These are phyloP conservation scores for Penicillium expansum DNA, from an alignment of 2,329 filamentous ascomycete genomes.

Conservation along the genomic window DNA sequence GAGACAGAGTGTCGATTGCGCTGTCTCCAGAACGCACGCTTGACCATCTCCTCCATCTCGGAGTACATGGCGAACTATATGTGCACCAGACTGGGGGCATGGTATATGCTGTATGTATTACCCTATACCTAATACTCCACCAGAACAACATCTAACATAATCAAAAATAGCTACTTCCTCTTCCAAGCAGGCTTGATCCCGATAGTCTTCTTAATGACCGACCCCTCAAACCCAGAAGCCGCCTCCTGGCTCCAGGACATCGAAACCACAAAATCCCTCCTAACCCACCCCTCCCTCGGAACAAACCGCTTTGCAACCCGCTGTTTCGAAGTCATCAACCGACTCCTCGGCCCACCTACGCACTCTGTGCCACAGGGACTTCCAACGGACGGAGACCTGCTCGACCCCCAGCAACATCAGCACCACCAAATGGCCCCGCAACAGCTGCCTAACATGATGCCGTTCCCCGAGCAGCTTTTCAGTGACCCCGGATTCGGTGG, in stretches of 20 bases:
- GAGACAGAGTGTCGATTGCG: conserved; percentile 40
- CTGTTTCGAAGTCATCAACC: conserved; percentile 41
- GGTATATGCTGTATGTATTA: conserved; percentile 43
- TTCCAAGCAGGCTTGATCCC: conserved; percentile 48
- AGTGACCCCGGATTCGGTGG: conserved; percentile 34
- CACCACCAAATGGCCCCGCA: conserved; percentile 16
- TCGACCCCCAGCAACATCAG: conserved; percentile 9
- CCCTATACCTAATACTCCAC: neutral
- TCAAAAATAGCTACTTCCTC: conserved; percentile 40
- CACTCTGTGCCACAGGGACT: neutral
- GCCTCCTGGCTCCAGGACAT: conserved; percentile 40
- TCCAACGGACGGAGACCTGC: neutral
- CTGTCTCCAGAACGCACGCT: conserved; percentile 42
- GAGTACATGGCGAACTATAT: conserved; percentile 42
- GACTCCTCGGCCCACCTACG: conserved; percentile 36
- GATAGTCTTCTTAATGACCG: conserved; percentile 45
- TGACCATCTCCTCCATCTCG: conserved; percentile 43
- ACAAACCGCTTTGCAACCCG: conserved; percentile 41
- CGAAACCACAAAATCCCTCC: conserved; percentile 41
- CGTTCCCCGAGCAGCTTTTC: conserved; percentile 40
- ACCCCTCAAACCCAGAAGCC: conserved; percentile 38
- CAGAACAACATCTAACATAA: neutral
- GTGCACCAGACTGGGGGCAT: conserved; percentile 42
- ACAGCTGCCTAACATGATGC: conserved; percentile 32
- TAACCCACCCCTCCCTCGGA: conserved; percentile 39